Percentiles rank a stretch among this genome's conserved stretches.
These are phyloP conservation scores for Termitomyces sp. DNA, from an alignment of 768 basidiomycete species.

Conservation along the genomic window DNA sequence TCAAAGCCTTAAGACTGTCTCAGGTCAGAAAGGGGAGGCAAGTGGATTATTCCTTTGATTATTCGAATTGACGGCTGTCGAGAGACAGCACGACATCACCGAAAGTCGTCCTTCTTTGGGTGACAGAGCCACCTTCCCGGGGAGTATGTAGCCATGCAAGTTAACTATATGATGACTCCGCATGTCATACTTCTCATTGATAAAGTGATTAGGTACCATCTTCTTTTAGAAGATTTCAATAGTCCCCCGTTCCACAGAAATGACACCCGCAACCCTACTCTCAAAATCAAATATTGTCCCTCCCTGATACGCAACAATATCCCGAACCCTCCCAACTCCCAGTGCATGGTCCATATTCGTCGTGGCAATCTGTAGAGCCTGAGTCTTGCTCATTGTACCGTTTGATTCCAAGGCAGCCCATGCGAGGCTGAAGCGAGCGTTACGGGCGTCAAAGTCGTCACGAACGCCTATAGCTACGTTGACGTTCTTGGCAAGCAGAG, in stretches of 20 bases:
- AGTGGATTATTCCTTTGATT: too few species aligned
- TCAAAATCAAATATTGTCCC: conserved; percentile 36
- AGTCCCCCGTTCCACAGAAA: conserved; percentile 21
- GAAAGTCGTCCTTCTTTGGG: too few species aligned
- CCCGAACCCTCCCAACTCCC: conserved; percentile 29
- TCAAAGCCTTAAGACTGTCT: not conserved
- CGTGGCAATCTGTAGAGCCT: conserved; percentile 23
- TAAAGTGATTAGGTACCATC: too few species aligned
- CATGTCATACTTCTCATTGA: too few species aligned
- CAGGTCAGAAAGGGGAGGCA: too few species aligned
- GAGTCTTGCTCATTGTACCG: conserved; percentile 31
- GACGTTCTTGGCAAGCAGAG: conserved; percentile 53
- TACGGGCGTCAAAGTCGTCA: conserved; percentile 59
- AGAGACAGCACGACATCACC: too few species aligned
- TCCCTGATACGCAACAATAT: conserved; percentile 35
- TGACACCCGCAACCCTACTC: conserved; percentile 37
- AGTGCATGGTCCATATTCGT: conserved; percentile 20
- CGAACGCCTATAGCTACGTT: conserved; percentile 55
- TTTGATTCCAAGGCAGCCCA: conserved; percentile 32
- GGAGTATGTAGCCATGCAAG: too few species aligned
- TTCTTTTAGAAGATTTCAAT: conserved; percentile 8
- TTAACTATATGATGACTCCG: too few species aligned
- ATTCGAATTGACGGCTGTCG: too few species aligned
- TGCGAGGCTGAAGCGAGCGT: conserved; percentile 60
- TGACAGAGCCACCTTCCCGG: too few species aligned